Evolutionary conservation across 2,329 filamentous ascomycete species (phyloP).

Genomic region (Hyphodiscus sp.): DNA sequence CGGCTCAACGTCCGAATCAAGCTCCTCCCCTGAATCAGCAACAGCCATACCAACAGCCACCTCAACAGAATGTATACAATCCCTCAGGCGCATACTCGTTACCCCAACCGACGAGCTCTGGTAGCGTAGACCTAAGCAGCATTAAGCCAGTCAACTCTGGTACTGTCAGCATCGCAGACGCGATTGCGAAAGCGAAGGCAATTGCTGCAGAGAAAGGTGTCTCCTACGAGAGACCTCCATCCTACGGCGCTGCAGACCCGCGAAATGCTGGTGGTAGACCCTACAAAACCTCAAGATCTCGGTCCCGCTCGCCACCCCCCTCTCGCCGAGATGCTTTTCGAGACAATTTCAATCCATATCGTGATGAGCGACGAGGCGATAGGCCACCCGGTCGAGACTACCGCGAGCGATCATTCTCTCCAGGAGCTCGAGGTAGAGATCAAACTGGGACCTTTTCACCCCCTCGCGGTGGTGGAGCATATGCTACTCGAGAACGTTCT

Average conservation of each 20-base stretch:
- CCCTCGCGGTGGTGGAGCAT: constrained; percentile 44
- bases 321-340: constrained; percentile 62
- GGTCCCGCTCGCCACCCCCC: constrained; percentile 69
- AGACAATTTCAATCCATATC: constrained; percentile 74
- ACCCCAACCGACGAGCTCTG: constrained; percentile 58
- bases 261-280: constrained; percentile 44
- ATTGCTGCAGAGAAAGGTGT: constrained; percentile 76
- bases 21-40: constrained; percentile 39
- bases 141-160: constrained; percentile 76
- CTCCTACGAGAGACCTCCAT: constrained; percentile 49
- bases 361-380: constrained; percentile 75
- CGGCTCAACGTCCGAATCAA: constrained; percentile 42
- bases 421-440: constrained; percentile 48
- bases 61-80: constrained; percentile 37
- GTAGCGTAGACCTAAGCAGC: constrained; percentile 71
- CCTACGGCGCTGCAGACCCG: constrained; percentile 34
- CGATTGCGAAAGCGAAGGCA: constrained; percentile 76
- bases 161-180: constrained; percentile 76
- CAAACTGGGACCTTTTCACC: constrained; percentile 52
- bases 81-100: constrained; percentile 33
- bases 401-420: constrained; percentile 69
- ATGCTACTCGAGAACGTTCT: constrained; percentile 47
- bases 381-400: constrained; percentile 47
- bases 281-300: constrained; percentile 56
- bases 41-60: constrained; percentile 33